Evolutionary conservation across 306 rosid species (phyloP).

Genomic region (Prunus mongolica): DNA sequence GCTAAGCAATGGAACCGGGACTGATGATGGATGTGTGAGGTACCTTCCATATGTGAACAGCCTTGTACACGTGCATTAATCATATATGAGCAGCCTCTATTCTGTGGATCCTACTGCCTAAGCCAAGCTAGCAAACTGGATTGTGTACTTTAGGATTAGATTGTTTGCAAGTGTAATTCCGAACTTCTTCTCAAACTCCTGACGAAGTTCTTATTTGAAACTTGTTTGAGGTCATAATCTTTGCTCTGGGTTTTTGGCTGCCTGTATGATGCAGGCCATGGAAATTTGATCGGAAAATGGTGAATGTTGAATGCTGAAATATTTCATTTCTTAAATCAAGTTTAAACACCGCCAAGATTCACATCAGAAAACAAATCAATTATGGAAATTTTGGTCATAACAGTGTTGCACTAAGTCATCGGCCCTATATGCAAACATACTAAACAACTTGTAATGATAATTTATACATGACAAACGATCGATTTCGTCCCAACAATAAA

Average conservation of each 20-base stretch:
- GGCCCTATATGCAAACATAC: too few species aligned
- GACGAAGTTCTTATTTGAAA: slow-evolving; percentile 2
- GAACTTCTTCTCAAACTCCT: not conserved
- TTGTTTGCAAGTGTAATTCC: not conserved
- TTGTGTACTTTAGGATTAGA: not conserved
- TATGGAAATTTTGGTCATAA: too few species aligned
- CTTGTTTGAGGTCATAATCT: slow-evolving; percentile 1
- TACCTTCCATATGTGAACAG: slow-evolving; percentile 41
- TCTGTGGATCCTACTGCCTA: slow-evolving; percentile 4
- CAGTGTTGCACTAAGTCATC: too few species aligned
- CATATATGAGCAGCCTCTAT: not conserved
- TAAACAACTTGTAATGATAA: too few species aligned
- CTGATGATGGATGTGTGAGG: not conserved
- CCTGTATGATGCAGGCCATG: not conserved
- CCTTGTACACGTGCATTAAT: slow-evolving; percentile 2
- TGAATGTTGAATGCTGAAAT: not conserved
- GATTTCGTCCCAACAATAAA: too few species aligned
- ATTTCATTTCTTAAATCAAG: not conserved
- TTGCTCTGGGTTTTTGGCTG: not conserved
- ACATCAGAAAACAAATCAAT: too few species aligned
- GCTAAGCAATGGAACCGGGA: not conserved
- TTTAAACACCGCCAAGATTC: not conserved
- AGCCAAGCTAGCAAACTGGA: not conserved
- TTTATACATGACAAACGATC: too few species aligned
- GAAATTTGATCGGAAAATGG: not conserved